Conservation (phyloP, 305 asterid species). For the Solanum hybrid region DNA sequence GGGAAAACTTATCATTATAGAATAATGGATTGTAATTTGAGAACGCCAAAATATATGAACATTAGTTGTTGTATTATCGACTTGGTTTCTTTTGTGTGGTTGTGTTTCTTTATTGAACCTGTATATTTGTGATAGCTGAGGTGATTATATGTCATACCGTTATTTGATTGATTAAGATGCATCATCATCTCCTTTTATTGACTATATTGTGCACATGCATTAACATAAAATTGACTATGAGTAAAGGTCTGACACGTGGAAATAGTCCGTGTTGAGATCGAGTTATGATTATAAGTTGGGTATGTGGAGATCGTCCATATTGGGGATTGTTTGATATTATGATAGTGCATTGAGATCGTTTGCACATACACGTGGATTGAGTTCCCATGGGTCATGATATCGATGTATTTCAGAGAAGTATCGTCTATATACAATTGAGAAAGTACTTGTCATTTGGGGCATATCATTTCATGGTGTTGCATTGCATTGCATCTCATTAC, state of each 20-base stretch:
- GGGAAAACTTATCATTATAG: too few relatives aligned
- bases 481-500: background rate
- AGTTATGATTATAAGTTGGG: background rate
- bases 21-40: too few relatives aligned
- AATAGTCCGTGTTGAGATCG: background rate
- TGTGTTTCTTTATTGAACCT: too few relatives aligned
- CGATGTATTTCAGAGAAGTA: background rate
- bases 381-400: background rate
- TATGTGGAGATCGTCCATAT: background rate
- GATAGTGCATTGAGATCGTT: background rate
- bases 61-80: too few relatives aligned
- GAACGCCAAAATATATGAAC: too few relatives aligned
- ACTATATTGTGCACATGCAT: background rate
- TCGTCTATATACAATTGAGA: background rate
- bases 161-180: background rate
- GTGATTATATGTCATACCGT: too few relatives aligned
- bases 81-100: too few relatives aligned
- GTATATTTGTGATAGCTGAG: too few relatives aligned
- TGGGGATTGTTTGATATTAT: background rate
- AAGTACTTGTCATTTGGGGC: background rate
- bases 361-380: background rate
- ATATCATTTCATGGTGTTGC: background rate
- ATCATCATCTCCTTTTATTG: background rate
- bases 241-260: background rate
- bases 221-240: too few relatives aligned